Evolutionary conservation across 2,329 filamentous ascomycete genomes (phyloP).

Genomic region (Ustulina deusta): DNA sequence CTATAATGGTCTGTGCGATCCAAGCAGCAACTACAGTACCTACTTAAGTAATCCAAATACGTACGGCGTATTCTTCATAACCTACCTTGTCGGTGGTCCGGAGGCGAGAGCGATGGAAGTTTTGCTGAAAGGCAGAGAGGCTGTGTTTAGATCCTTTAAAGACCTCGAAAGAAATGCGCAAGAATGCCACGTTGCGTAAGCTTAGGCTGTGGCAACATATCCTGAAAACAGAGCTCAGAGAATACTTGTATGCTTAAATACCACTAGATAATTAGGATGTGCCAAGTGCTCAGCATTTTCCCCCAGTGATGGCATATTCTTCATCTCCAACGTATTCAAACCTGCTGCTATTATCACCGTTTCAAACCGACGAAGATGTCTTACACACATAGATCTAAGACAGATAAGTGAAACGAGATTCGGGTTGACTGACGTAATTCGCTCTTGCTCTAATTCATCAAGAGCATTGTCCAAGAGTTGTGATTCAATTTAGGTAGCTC

Average conservation of each 20-base stretch:
- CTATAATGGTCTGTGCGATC: constrained; percentile 9
- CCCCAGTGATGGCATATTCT: background rate
- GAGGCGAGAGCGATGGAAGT: background rate
- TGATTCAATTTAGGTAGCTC: background rate
- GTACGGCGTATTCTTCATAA: background rate
- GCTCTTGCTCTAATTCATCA: background rate
- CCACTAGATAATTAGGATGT: background rate
- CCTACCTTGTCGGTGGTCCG: background rate
- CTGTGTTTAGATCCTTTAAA: background rate
- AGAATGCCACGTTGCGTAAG: too few species aligned
- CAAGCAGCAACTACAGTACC: background rate
- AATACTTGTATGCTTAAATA: background rate
- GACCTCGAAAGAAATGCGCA: background rate
- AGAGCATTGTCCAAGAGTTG: background rate
- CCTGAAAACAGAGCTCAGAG: background rate
- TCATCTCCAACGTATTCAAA: background rate
- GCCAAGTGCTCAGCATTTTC: background rate
- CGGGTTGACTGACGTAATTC: background rate
- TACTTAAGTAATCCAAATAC: background rate
- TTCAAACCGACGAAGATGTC: background rate
- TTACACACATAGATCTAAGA: constrained; percentile 4
- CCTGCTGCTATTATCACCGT: background rate
- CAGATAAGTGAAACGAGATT: background rate
- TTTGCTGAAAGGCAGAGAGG: background rate
- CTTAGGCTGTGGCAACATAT: background rate